phyloP scores from a whole-genome alignment of 352 stramenopile genomes.

The Pythium insidiosum region DNA sequence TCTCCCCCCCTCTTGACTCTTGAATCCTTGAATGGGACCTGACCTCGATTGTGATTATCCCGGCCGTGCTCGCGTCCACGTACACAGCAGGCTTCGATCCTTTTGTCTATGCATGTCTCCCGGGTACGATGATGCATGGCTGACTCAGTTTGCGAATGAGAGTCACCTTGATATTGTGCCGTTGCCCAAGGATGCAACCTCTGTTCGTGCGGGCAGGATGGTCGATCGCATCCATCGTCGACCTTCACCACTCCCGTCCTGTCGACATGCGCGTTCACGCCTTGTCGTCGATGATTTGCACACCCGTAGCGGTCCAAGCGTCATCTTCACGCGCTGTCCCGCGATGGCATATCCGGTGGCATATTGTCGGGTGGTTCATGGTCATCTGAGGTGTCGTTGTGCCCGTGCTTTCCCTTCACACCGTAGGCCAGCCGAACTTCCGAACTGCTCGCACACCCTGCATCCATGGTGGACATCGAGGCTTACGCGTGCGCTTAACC shows the following conservation, averaged over 20 bases:
- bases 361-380: neutral
- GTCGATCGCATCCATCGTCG: too few relatives aligned
- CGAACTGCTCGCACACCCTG: neutral
- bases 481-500: neutral
- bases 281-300: too few relatives aligned
- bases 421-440: neutral
- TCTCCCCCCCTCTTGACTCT: too few relatives aligned
- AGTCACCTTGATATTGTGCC: neutral
- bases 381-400: neutral
- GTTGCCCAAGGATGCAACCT: neutral
- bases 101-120: neutral
- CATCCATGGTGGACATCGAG: neutral
- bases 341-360: too few relatives aligned
- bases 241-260: too few relatives aligned
- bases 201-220: constrained; percentile 19
- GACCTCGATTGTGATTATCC: neutral
- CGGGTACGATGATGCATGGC: neutral
- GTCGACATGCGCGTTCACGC: too few relatives aligned
- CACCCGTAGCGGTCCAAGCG: too few relatives aligned
- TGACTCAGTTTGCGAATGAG: neutral
- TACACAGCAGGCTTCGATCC: neutral
- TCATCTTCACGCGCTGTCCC: too few relatives aligned
- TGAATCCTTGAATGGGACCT: too few relatives aligned
- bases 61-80: neutral
- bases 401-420: neutral